A percentile compares a stretch with the other conserved stretches of the same genome.
These are phyloP conservation scores for Myxozyma melibiosi DNA, from an alignment of 805 yeast genomes.

Conservation along the genomic window DNA sequence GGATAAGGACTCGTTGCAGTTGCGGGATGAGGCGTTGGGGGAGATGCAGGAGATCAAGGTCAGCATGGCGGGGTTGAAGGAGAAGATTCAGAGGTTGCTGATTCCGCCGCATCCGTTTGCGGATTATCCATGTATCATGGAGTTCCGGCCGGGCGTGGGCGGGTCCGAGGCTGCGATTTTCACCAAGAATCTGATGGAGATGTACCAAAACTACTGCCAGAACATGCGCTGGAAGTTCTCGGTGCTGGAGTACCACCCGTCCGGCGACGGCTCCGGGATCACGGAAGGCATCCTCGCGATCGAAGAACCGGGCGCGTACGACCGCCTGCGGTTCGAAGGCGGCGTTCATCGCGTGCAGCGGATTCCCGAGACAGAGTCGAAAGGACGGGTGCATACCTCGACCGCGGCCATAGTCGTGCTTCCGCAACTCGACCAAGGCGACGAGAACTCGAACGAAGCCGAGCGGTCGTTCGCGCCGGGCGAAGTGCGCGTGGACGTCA, in stretches of 20 bases:
- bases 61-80: neutral
- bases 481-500: conserved; percentile 91
- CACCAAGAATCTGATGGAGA: conserved; percentile 72
- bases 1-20: conserved; percentile 13
- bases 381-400: conserved; percentile 93
- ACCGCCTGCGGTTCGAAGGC: conserved; percentile 74
- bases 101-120: conserved; percentile 77
- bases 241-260: conserved; percentile 58
- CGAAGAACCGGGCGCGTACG: conserved; percentile 76
- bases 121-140: conserved; percentile 77
- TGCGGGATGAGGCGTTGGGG: conserved; percentile 23
- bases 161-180: conserved; percentile 92
- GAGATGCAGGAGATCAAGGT: conserved; percentile 13
- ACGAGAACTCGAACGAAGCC: conserved; percentile 51
- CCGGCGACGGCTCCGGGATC: conserved; percentile 59
- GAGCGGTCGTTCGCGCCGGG: conserved; percentile 80
- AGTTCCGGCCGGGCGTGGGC: conserved; percentile 93
- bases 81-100: conserved; percentile 48
- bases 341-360: conserved; percentile 97
- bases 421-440: conserved; percentile 71
- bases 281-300: conserved; percentile 75
- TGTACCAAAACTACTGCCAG: conserved; percentile 78
- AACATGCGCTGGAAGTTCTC: conserved; percentile 66
- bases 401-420: conserved; percentile 94
- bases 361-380: conserved; percentile 88